Evolutionary conservation across 176 grass and related monocot species (phyloP).

Genomic region (Ensete ventricosum): DNA sequence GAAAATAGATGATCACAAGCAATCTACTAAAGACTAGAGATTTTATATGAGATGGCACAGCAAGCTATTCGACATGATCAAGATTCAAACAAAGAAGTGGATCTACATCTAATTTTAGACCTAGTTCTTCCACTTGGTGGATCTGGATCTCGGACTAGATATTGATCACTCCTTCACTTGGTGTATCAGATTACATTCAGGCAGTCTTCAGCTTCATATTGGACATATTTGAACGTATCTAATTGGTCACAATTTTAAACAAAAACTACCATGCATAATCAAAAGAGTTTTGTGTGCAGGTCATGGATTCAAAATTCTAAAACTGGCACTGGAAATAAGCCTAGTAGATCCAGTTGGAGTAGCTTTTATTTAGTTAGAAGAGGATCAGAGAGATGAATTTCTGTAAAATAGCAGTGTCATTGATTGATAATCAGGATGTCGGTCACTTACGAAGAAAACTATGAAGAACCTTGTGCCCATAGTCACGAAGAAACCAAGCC

Average conservation of each 20-base stretch:
- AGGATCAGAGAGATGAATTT: background rate
- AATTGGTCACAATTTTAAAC: no score
- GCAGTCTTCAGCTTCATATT: no score
- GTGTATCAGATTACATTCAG: no score
- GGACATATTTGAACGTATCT: no score
- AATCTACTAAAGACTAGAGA: background rate
- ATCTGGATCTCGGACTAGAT: no score
- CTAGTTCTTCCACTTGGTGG: no score
- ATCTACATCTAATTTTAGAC: no score
- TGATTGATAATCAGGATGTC: background rate
- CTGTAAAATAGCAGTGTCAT: background rate
- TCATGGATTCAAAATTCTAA: background rate
- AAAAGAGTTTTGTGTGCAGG: background rate
- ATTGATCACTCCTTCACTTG: no score
- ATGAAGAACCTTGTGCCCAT: conserved; percentile 61
- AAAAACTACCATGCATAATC: background rate
- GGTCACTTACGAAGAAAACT: conserved; percentile 44
- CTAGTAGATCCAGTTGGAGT: background rate
- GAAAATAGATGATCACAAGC: background rate
- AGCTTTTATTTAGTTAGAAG: no score
- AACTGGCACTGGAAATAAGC: background rate
- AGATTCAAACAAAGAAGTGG: background rate
- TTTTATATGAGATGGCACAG: background rate
- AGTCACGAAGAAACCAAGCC: conserved; percentile 91
- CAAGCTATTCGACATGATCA: background rate